phyloP scores from a whole-genome alignment of 441 rosid genomes.

The Jatropha podagrica region DNA sequence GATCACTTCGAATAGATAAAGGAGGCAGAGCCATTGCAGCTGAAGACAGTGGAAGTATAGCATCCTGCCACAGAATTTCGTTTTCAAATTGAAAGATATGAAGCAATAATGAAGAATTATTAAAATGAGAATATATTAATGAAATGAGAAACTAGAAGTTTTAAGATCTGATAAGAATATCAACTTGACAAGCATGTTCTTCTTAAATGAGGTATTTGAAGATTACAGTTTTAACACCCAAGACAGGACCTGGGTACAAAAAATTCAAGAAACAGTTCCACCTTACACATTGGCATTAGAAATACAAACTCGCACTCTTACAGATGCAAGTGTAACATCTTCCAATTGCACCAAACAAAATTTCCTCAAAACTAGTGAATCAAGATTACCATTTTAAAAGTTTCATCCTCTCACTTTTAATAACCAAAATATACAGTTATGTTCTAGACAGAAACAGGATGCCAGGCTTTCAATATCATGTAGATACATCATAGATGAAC shows the following conservation, averaged over 20 bases:
- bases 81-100: constrained; percentile 15
- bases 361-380: not conserved
- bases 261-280: not conserved
- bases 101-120: not conserved
- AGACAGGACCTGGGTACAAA: not conserved
- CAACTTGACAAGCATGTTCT: too few species aligned
- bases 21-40: constrained; percentile 97
- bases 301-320: not conserved
- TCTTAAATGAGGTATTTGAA: not conserved
- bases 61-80: constrained; percentile 56
- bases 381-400: not conserved
- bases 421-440: too few species aligned
- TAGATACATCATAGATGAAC: not conserved
- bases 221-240: not conserved
- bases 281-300: not conserved
- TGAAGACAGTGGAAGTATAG: constrained; percentile 83
- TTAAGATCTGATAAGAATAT: too few species aligned
- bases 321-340: not conserved
- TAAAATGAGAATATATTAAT: not conserved
- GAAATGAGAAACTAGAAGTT: not conserved
- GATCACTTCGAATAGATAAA: constrained; percentile 79
- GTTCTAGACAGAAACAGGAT: not conserved
- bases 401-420: not conserved
- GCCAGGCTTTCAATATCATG: not conserved
- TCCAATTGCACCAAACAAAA: not conserved